Conservation (phyloP, 257 asterid genomes). For the Paulownia fortunei region DNA sequence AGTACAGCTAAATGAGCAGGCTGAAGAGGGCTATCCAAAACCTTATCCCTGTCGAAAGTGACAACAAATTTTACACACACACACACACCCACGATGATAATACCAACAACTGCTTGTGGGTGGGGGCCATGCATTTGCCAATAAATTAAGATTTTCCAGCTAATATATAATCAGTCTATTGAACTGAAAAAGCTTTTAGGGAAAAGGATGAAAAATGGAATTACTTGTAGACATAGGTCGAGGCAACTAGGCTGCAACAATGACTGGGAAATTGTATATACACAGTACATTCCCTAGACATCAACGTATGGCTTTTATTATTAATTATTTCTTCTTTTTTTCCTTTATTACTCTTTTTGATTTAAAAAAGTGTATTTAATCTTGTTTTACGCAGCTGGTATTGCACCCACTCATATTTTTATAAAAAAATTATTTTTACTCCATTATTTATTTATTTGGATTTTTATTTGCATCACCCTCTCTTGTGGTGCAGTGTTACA, state of each 20-base stretch:
- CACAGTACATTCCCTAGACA: background rate
- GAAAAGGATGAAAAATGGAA: slow-evolving; percentile 22
- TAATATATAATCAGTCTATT: background rate
- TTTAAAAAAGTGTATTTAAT: no score
- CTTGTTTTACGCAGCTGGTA: no score
- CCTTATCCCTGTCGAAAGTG: slow-evolving; percentile 44
- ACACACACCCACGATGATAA: slow-evolving; percentile 13
- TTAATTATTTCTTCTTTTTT: background rate
- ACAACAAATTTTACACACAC: slow-evolving; percentile 30
- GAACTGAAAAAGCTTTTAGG: background rate
- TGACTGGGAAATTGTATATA: background rate
- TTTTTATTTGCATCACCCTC: no score
- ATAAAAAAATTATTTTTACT: no score
- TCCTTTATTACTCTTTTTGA: no score
- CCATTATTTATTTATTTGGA: no score
- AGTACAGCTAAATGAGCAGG: no score
- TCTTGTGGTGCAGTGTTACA: no score
- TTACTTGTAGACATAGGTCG: slow-evolving; percentile 5
- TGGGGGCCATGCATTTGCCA: no score
- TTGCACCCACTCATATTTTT: no score
- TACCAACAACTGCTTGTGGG: background rate
- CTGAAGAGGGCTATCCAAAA: slow-evolving; percentile 25
- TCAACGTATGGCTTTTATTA: background rate
- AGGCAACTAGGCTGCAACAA: slow-evolving; percentile 16
- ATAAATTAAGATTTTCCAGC: slow-evolving; percentile 21